These are phyloP conservation scores for Massospora cicadina DNA, from an alignment of 371 early-diverging fungal species.

Conservation along the genomic window DNA sequence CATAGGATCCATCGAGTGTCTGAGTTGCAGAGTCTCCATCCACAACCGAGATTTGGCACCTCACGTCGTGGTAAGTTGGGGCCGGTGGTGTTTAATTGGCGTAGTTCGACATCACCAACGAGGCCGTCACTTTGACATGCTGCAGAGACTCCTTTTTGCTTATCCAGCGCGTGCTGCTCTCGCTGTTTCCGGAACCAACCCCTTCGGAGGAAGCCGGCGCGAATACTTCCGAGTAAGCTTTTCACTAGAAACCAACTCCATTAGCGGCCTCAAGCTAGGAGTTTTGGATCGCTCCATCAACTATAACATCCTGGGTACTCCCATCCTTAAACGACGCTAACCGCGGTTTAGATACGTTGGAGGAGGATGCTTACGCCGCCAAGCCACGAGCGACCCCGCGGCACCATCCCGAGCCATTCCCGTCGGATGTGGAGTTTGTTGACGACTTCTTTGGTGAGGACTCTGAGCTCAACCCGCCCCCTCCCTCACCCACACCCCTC, in stretches of 20 bases:
- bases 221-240: neutral
- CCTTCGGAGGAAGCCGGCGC: neutral
- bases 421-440: slow-evolving; percentile 21
- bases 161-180: neutral
- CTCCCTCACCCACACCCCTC: neutral
- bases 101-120: neutral
- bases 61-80: neutral
- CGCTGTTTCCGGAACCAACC: neutral
- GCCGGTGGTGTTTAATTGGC: neutral
- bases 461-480: neutral
- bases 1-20: neutral
- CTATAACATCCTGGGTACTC: neutral
- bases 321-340: neutral
- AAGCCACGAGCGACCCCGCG: slow-evolving; percentile 10
- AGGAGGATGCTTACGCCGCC: slow-evolving; percentile 33
- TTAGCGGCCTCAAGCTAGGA: neutral
- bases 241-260: neutral
- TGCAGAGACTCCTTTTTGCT: neutral
- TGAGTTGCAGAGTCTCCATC: neutral
- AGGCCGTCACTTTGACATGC: neutral
- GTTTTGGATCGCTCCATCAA: neutral
- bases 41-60: neutral
- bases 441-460: slow-evolving; percentile 31
- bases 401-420: slow-evolving; percentile 2
- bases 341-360: slow-evolving; percentile 26